Conservation (phyloP, 805 yeast genomes). For the Alloascoidea hylecoeti region DNA sequence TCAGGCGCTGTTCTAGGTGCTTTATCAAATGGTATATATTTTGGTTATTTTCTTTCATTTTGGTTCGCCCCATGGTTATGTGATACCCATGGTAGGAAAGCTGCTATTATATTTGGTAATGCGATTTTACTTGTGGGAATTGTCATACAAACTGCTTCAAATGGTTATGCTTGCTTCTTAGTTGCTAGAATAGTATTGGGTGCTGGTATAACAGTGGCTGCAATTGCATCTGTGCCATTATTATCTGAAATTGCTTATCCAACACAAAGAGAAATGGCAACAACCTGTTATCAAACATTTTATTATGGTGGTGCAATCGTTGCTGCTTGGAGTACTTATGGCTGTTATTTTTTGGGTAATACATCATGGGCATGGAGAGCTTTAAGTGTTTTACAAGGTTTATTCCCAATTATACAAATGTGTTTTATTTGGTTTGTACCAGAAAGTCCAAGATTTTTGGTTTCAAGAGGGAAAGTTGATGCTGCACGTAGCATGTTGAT, state of each 20-base stretch:
- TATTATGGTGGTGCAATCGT: constrained; percentile 37
- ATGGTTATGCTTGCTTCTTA: too few relatives aligned
- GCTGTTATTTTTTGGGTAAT: constrained; percentile 18
- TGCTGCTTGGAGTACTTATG: constrained; percentile 35
- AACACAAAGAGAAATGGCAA: constrained; percentile 23
- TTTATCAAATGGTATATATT: constrained; percentile 3
- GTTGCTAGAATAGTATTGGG: constrained; percentile 34
- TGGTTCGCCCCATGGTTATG: background rate
- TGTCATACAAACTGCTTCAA: too few relatives aligned
- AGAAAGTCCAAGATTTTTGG: too few relatives aligned
- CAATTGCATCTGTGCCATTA: constrained; percentile 31
- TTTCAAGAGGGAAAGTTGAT: too few relatives aligned
- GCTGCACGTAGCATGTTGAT: too few relatives aligned
- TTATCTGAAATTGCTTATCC: constrained; percentile 39
- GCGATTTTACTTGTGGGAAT: too few relatives aligned
- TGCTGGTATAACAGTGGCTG: constrained; percentile 26
- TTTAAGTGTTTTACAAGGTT: constrained; percentile 36
- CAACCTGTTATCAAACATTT: constrained; percentile 28
- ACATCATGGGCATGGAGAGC: constrained; percentile 35
- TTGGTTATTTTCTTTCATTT: constrained; percentile 1
- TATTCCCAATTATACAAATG: constrained; percentile 29
- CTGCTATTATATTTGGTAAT: constrained; percentile 2
- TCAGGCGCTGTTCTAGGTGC: constrained; percentile 7
- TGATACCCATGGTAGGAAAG: constrained; percentile 4
- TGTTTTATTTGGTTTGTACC: constrained; percentile 18